Evolutionary conservation across 208 protist species (phyloP).

Genomic region (Leishmania tarentolae): DNA sequence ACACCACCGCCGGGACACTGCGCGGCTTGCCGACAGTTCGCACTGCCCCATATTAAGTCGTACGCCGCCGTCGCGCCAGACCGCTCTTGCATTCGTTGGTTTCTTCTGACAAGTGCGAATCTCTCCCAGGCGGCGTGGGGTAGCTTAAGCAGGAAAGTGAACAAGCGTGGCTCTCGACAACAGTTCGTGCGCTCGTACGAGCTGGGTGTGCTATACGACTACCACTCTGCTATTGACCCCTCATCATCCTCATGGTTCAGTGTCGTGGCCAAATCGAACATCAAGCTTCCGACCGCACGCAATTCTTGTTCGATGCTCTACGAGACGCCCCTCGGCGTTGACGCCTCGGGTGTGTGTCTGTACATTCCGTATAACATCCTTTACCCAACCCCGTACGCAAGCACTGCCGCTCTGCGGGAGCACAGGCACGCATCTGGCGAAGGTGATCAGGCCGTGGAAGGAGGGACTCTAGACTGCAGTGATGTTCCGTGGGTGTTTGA

Average conservation of each 20-base stretch:
- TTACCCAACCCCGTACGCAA: constrained; percentile 60
- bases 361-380: constrained; percentile 70
- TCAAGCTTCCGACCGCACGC: constrained; percentile 31
- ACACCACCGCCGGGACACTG: neutral
- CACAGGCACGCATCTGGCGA: neutral
- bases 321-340: constrained; percentile 18
- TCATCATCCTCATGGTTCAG: constrained; percentile 19
- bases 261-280: constrained; percentile 39
- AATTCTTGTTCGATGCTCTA: constrained; percentile 28
- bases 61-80: constrained; percentile 52
- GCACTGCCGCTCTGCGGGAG: constrained; percentile 42
- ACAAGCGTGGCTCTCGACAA: constrained; percentile 4
- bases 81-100: constrained; percentile 56
- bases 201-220: constrained; percentile 83
- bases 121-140: constrained; percentile 89
- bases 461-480: constrained; percentile 20
- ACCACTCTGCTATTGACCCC: constrained; percentile 25
- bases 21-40: constrained; percentile 14
- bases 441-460: neutral
- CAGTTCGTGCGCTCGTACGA: constrained; percentile 81
- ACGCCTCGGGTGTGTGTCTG: neutral
- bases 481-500: constrained; percentile 88
- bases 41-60: constrained; percentile 87
- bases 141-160: constrained; percentile 18
- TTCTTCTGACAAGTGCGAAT: constrained; percentile 84